Conservation (phyloP, 1,284 basidiomycete species). For the Cryptococcus sp. region DNA sequence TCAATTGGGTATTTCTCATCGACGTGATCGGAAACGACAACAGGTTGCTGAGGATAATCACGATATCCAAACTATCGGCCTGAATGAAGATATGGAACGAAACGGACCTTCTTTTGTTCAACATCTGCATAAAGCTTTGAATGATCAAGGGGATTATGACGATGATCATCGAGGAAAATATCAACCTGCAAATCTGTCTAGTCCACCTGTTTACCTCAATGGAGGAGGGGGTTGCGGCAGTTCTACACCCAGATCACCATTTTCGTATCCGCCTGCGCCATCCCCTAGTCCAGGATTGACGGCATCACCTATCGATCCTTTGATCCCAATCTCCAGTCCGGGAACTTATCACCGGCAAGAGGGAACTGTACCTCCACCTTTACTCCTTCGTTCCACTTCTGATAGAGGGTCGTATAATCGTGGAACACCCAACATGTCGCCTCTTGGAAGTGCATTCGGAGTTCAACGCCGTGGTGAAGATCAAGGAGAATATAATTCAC, state of each 20-base stretch:
- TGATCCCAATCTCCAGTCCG: background rate
- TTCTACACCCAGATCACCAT: background rate
- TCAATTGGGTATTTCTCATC: slow-evolving; percentile 60
- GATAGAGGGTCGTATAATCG: background rate
- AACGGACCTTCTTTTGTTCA: background rate
- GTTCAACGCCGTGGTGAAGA: background rate
- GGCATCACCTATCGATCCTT: background rate
- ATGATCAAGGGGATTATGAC: background rate
- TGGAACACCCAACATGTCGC: background rate
- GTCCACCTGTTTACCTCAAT: background rate
- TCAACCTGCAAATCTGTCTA: slow-evolving; percentile 5
- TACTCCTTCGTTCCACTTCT: background rate
- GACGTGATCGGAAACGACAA: slow-evolving; percentile 16
- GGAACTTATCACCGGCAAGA: too few species aligned
- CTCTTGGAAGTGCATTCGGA: too few species aligned
- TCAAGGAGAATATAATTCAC: slow-evolving; percentile 8
- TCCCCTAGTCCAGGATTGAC: background rate
- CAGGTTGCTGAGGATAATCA: background rate
- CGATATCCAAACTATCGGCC: background rate
- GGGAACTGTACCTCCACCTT: background rate
- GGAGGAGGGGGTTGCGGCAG: background rate
- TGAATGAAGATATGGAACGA: slow-evolving; percentile 1
- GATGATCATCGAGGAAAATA: slow-evolving; percentile 7
- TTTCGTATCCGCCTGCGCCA: background rate
- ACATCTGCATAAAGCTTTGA: background rate